Evolutionary conservation across 345 rosid genomes (phyloP).

Genomic region (Alliaria petiolata): DNA sequence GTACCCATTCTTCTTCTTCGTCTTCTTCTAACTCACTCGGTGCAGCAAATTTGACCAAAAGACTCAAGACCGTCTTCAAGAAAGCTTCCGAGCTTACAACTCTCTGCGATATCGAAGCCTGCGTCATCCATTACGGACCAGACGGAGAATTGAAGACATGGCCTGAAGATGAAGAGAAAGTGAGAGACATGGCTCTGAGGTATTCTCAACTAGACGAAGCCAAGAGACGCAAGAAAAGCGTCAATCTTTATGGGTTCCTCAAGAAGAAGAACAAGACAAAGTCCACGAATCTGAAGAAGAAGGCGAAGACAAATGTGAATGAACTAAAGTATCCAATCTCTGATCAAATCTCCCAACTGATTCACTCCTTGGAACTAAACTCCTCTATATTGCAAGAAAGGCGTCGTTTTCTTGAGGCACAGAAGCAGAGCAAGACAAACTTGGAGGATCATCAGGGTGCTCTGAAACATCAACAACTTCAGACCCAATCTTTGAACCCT

Average conservation of each 20-base stretch:
- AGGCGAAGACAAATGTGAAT: background rate
- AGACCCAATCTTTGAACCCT: background rate
- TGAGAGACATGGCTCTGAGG: background rate
- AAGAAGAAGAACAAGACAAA: background rate
- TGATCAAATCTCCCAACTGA: background rate
- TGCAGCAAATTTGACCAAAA: background rate
- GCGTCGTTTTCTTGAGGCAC: background rate
- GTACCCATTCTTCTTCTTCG: background rate
- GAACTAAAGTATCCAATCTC: background rate
- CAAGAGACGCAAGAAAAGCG: too few relatives aligned
- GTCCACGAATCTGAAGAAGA: background rate
- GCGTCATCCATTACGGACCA: background rate
- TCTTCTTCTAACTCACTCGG: background rate
- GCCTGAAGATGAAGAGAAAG: background rate
- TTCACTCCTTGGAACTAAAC: background rate
- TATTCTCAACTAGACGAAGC: background rate
- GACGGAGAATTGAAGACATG: background rate
- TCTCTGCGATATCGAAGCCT: too few relatives aligned
- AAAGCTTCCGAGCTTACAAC: slow-evolving; percentile 2
- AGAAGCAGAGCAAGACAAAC: background rate
- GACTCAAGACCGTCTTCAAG: background rate
- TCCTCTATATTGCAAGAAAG: background rate
- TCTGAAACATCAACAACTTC: background rate
- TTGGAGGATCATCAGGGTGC: background rate
- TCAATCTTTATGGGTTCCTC: too few relatives aligned